These are phyloP conservation scores for Corymbia calophylla DNA, from an alignment of 441 rosid genomes.

Conservation along the genomic window DNA sequence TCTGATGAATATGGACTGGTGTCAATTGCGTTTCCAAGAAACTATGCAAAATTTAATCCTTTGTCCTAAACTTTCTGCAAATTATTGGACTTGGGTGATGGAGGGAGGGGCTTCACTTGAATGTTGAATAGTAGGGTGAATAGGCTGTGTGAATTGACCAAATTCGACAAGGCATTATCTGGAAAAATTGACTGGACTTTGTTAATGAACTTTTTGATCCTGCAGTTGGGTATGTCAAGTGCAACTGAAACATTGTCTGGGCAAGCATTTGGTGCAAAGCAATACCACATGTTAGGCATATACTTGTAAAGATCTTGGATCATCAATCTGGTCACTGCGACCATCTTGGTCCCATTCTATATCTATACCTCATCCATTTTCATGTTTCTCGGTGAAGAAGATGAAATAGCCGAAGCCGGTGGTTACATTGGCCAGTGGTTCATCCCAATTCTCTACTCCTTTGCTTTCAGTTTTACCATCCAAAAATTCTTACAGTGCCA, in stretches of 20 bases:
- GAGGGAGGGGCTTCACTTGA: not conserved
- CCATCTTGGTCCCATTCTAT: not conserved
- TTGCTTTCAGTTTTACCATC: not conserved
- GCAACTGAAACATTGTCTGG: conserved; percentile 6
- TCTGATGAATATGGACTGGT: not conserved
- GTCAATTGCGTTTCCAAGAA: not conserved
- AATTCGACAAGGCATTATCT: not conserved
- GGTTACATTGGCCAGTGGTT: not conserved
- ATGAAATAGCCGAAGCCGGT: not conserved
- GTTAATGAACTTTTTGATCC: not conserved
- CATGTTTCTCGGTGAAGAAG: conserved; percentile 4
- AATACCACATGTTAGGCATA: conserved; percentile 7
- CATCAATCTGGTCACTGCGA: not conserved
- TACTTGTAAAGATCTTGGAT: conserved; percentile 8
- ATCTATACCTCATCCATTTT: not conserved
- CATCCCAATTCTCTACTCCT: not conserved
- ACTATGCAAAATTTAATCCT: not conserved
- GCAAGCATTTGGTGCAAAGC: conserved; percentile 8
- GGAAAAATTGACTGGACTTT: not conserved
- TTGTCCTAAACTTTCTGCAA: not conserved
- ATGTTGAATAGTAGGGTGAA: not conserved
- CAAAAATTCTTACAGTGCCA: not conserved
- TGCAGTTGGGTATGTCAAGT: conserved; percentile 9
- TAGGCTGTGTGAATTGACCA: not conserved
- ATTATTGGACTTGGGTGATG: not conserved